phyloP scores from a whole-genome alignment of 345 rosid genomes.

The Euclidium syriacum region DNA sequence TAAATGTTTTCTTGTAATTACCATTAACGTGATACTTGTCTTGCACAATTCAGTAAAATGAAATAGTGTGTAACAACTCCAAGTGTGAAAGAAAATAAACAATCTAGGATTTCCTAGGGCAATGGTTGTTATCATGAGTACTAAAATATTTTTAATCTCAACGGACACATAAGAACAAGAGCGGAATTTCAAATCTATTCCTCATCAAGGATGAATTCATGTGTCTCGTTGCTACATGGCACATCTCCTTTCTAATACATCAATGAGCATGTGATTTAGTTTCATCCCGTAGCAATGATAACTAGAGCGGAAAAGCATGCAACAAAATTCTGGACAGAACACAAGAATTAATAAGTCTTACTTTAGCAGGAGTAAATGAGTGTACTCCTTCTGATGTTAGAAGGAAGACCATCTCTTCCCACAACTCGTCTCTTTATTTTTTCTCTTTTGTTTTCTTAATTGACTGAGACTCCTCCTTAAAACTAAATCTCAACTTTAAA shows the following conservation, averaged over 20 bases:
- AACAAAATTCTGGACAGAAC: neutral
- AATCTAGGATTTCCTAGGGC: neutral
- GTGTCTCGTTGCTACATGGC: conserved; percentile 31
- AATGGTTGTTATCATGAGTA: conserved; percentile 30
- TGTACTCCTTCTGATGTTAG: conserved; percentile 10
- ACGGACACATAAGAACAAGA: conserved; percentile 25
- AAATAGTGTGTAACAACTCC: neutral
- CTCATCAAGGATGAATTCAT: conserved; percentile 33
- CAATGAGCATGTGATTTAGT: neutral
- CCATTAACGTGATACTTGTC: conserved; percentile 15
- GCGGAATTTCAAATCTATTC: conserved; percentile 39
- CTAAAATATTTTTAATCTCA: conserved; percentile 32
- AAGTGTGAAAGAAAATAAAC: neutral
- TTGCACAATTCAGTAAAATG: neutral
- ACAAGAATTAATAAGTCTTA: neutral
- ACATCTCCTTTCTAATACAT: neutral
- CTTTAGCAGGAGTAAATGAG: conserved; percentile 3
- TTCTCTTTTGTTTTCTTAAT: conserved; percentile 34
- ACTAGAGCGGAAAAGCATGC: neutral
- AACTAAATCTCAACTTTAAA: conserved; percentile 31
- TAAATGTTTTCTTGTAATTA: neutral
- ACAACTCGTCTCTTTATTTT: conserved; percentile 31
- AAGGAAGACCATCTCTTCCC: conserved; percentile 40
- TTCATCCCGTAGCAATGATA: neutral
- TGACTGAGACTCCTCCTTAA: conserved; percentile 21